Percentiles rank a stretch among this genome's conserved stretches.
Conservation (phyloP, 352 stramenopile species). For the Globisporangium cystogenes region DNA sequence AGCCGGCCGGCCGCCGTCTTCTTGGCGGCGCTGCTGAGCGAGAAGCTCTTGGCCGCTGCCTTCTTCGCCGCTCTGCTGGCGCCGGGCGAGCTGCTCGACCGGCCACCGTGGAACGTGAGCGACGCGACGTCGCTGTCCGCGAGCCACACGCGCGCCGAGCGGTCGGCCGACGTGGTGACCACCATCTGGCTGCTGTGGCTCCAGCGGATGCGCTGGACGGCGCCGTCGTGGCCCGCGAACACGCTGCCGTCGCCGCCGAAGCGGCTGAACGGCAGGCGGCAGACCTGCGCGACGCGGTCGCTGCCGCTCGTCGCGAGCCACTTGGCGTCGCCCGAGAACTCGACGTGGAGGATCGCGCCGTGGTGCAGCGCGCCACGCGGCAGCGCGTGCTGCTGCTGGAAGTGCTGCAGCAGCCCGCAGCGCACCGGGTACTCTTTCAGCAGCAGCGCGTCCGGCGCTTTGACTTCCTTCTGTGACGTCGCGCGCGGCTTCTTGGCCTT, state of each 20-base stretch:
- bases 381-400: conserved; percentile 47
- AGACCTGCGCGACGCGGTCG: conserved; percentile 58
- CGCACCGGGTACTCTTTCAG: conserved; percentile 70
- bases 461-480: no score
- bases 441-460: conserved; percentile 27
- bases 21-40: conserved; percentile 31
- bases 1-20: conserved; percentile 23
- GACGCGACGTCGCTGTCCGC: conserved; percentile 52
- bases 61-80: conserved; percentile 4
- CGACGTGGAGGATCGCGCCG: conserved; percentile 66
- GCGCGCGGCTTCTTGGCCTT: neutral
- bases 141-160: conserved; percentile 67
- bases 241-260: conserved; percentile 66
- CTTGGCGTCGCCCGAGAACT: conserved; percentile 74
- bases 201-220: conserved; percentile 61
- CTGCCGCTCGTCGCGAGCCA: conserved; percentile 60
- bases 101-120: conserved; percentile 43
- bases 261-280: conserved; percentile 62
- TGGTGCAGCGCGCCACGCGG: conserved; percentile 50
- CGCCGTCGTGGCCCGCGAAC: conserved; percentile 62
- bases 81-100: conserved; percentile 21
- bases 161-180: conserved; percentile 62
- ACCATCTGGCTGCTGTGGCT: conserved; percentile 70
- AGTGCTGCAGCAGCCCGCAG: conserved; percentile 54
- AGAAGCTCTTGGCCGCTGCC: conserved; percentile 3